Conservation (phyloP, 2,329 filamentous ascomycete species). For the Fusarium pseudocircinatum region DNA sequence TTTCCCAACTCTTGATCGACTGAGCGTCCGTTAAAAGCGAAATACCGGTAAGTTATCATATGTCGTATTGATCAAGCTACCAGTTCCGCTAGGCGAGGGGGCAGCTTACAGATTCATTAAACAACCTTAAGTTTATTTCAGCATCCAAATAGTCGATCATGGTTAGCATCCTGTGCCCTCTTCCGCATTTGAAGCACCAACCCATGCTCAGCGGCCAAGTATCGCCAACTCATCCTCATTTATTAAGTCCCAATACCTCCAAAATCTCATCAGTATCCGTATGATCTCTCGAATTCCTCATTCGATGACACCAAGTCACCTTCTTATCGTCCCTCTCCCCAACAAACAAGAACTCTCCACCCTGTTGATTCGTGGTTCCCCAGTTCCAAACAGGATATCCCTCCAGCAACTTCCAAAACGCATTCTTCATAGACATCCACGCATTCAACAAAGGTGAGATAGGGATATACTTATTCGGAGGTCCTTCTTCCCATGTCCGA, state of each 20-base stretch:
- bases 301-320: conserved; percentile 26
- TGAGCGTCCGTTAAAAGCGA: accelerated
- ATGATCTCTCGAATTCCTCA: conserved; percentile 16
- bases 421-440: not conserved
- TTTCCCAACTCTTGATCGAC: accelerated
- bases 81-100: too few species aligned
- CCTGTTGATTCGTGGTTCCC: conserved; percentile 15
- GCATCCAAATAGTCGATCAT: too few species aligned
- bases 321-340: not conserved
- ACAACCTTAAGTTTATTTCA: accelerated
- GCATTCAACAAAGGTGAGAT: not conserved
- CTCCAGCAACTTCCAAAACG: not conserved
- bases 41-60: accelerated
- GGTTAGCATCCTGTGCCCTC: not conserved
- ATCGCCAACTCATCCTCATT: not conserved
- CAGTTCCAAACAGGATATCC: not conserved
- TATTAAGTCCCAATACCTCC: not conserved
- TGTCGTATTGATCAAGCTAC: not conserved
- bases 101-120: accelerated
- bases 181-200: accelerated
- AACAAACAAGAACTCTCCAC: conserved; percentile 26
- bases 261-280: conserved; percentile 19
- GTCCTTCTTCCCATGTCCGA: not conserved
- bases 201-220: not conserved
- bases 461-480: conserved; percentile 1